These are phyloP conservation scores for Lipomyces orientalis DNA, from an alignment of 805 yeast genomes.

Conservation along the genomic window DNA sequence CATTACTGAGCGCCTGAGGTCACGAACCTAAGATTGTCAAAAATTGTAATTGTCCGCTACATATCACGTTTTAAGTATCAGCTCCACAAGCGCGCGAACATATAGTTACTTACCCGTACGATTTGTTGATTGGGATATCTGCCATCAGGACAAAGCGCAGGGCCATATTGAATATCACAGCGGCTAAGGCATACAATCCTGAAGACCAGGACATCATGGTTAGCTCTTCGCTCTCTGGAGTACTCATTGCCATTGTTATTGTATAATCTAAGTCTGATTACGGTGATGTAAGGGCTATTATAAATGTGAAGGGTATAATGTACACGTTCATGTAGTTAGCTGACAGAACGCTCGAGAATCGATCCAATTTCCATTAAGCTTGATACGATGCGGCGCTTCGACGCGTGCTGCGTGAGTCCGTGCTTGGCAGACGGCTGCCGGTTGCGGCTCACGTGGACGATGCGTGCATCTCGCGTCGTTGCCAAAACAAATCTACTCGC, in stretches of 20 bases:
- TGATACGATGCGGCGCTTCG: not conserved
- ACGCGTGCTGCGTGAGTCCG: too few relatives aligned
- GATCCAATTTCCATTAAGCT: not conserved
- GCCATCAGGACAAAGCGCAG: conserved; percentile 14
- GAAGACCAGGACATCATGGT: conserved; percentile 16
- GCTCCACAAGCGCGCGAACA: not conserved
- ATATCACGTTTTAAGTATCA: not conserved
- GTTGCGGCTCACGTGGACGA: not conserved
- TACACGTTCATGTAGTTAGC: not conserved
- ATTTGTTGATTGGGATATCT: conserved; percentile 12
- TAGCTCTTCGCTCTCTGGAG: not conserved
- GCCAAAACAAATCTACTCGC: not conserved
- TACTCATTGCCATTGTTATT: not conserved
- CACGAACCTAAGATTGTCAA: conserved; percentile 31
- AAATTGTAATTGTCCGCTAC: conserved; percentile 32
- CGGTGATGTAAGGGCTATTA: not conserved
- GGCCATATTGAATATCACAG: conserved; percentile 23
- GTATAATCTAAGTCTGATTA: not conserved
- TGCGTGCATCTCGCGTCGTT: not conserved
- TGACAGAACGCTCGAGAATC: too few relatives aligned
- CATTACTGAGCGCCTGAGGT: not conserved
- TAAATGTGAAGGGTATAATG: not conserved
- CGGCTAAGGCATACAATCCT: conserved; percentile 16
- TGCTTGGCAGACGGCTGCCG: too few relatives aligned
- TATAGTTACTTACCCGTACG: conserved; percentile 26